Conservation (phyloP, 805 yeast genomes). For the Suhomyces sp. region DNA sequence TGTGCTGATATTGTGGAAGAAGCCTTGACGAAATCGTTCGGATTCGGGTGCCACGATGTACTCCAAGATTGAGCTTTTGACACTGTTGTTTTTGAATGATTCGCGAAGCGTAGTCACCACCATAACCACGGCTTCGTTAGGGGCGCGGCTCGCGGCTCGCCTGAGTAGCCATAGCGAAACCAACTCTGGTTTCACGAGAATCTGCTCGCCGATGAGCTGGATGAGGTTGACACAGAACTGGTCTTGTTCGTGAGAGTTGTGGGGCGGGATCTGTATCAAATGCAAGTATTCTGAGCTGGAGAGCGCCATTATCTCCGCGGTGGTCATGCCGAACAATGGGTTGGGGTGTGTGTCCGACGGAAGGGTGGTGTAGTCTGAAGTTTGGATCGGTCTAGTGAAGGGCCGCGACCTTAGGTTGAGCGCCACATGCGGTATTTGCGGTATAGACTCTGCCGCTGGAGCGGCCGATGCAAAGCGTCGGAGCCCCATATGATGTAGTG, state of each 20-base stretch:
- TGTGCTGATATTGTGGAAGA: conserved; percentile 17
- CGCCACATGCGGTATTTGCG: background rate
- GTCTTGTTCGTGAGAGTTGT: conserved; percentile 22
- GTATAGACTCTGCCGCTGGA: background rate
- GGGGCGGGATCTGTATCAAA: conserved; percentile 25
- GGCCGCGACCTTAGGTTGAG: conserved; percentile 13
- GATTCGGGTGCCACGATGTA: conserved; percentile 24
- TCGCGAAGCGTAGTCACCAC: conserved; percentile 15
- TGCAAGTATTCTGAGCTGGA: conserved; percentile 21
- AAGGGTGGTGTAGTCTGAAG: conserved; percentile 8
- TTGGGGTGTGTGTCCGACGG: conserved; percentile 28
- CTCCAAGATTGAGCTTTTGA: conserved; percentile 26
- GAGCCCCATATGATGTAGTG: background rate
- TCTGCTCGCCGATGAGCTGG: conserved; percentile 26
- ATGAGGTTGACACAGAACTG: conserved; percentile 28
- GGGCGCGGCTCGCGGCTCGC: background rate
- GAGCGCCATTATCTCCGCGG: conserved; percentile 24
- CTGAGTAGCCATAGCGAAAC: conserved; percentile 12
- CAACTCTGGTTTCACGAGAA: conserved; percentile 23
- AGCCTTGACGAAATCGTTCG: conserved; percentile 12
- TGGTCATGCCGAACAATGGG: conserved; percentile 31
- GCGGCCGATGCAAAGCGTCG: background rate
- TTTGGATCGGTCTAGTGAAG: conserved; percentile 10
- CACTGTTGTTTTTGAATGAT: conserved; percentile 16
- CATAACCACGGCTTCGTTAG: conserved; percentile 1